Evolutionary conservation across 2,329 filamentous ascomycete species (phyloP).

Genomic region (Zarea fungicola): DNA sequence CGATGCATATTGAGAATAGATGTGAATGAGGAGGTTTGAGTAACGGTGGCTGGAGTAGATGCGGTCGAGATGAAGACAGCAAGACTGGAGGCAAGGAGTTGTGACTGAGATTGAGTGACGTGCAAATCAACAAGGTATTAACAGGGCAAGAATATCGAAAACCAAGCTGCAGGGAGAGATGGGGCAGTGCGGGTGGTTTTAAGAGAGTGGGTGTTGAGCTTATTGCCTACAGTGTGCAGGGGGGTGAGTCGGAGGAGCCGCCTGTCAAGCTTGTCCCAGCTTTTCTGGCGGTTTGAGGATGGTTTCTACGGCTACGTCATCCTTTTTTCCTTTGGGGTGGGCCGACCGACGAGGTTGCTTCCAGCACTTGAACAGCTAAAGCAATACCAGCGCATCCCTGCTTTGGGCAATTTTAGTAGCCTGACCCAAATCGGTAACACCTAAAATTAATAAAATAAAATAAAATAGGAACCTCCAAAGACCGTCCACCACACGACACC

Average conservation of each 20-base stretch:
- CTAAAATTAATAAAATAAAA: no score
- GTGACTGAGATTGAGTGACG: slow-evolving; percentile 3
- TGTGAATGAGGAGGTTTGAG: neutral
- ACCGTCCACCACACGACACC: neutral
- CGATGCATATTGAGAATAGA: slow-evolving; percentile 72
- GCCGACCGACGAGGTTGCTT: neutral
- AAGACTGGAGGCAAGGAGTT: neutral
- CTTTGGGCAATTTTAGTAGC: neutral
- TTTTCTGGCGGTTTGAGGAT: neutral
- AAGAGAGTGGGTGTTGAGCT: slow-evolving; percentile 7
- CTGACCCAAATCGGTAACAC: no score
- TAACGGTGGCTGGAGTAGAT: neutral
- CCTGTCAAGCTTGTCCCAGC: no score
- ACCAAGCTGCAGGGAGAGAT: slow-evolving; percentile 7
- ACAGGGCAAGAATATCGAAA: slow-evolving; percentile 7
- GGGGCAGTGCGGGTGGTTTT: slow-evolving; percentile 12
- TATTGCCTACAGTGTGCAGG: slow-evolving; percentile 9
- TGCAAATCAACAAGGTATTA: slow-evolving; percentile 9
- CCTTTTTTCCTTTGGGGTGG: slow-evolving; percentile 7
- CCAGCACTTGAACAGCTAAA: no score
- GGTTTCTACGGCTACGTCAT: slow-evolving; percentile 17
- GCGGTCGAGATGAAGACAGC: neutral
- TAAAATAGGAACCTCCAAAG: neutral
- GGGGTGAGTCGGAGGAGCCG: no score
- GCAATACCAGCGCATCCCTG: slow-evolving; percentile 9